Conservation (phyloP, 164 flowering plant genomes). For the Nymphaea colorata region DNA sequence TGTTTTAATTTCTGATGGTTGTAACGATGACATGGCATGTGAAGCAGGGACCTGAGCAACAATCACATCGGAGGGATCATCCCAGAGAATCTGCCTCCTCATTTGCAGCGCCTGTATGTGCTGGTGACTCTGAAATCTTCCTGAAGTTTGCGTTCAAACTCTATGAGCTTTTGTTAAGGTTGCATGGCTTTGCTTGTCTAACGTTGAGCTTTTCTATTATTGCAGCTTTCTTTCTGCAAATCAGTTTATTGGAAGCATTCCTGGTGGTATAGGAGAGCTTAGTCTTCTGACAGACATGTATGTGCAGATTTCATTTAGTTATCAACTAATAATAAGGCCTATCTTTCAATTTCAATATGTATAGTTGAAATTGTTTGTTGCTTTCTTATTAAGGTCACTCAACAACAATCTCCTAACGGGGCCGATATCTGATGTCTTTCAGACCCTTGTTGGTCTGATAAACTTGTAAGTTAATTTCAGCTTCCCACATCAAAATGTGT, state of each 20-base stretch:
- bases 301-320: constrained; percentile 8
- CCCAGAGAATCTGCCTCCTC: constrained; percentile 57
- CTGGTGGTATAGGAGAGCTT: constrained; percentile 48
- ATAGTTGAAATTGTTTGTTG: constrained; percentile 1
- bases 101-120: constrained; percentile 62
- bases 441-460: constrained; percentile 33
- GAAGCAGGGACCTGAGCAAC: constrained; percentile 67
- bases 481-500: background rate
- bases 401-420: constrained; percentile 54
- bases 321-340: background rate
- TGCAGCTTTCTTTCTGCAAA: constrained; percentile 92
- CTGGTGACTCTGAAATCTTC: background rate
- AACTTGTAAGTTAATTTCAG: constrained; percentile 43
- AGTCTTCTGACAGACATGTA: constrained; percentile 52
- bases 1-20: background rate
- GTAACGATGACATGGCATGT: background rate
- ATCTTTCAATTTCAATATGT: background rate
- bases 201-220: background rate
- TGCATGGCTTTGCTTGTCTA: background rate
- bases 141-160: background rate
- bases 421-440: constrained; percentile 66
- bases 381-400: constrained; percentile 47
- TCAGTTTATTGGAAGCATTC: constrained; percentile 73
- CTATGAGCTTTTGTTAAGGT: background rate
- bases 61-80: constrained; percentile 61